These are phyloP conservation scores for Globisporangium nunn DNA, from an alignment of 352 stramenopile species.

Conservation along the genomic window DNA sequence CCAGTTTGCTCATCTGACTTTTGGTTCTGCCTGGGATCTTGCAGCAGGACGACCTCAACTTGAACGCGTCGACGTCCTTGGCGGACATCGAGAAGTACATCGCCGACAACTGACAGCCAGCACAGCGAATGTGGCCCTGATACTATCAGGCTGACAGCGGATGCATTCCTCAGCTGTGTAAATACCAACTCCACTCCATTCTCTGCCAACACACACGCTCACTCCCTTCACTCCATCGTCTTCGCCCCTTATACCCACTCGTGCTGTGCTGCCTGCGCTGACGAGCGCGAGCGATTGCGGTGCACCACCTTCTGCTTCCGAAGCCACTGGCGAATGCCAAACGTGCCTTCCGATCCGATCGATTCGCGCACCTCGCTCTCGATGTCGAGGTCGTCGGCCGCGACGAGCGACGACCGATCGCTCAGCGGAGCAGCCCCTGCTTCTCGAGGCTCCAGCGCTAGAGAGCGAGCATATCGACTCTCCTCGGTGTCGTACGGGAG, in stretches of 20 bases:
- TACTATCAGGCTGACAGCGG: not conserved
- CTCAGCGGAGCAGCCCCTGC: constrained; percentile 53
- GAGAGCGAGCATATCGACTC: constrained; percentile 63
- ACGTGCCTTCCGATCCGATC: constrained; percentile 65
- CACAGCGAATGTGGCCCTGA: not conserved
- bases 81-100: constrained; percentile 50
- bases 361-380: constrained; percentile 74
- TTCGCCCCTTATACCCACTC: constrained; percentile 57
- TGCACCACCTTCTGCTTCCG: constrained; percentile 80
- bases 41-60: not conserved
- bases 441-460: constrained; percentile 70
- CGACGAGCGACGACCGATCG: constrained; percentile 37
- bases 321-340: constrained; percentile 78
- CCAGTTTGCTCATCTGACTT: not conserved
- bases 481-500: constrained; percentile 70
- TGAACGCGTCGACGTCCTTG: constrained; percentile 19
- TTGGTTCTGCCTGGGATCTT: not conserved
- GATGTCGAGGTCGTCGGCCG: constrained; percentile 60
- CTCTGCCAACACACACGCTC: not conserved
- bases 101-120: constrained; percentile 22
- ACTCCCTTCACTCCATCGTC: not conserved
- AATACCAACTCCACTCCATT: not conserved
- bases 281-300: constrained; percentile 62
- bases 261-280: constrained; percentile 35
- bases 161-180: not conserved